A percentile compares a stretch with the other conserved stretches of the same genome.
Evolutionary conservation across 805 yeast species (phyloP).

Genomic region (Wickerhamiella azymoides): DNA sequence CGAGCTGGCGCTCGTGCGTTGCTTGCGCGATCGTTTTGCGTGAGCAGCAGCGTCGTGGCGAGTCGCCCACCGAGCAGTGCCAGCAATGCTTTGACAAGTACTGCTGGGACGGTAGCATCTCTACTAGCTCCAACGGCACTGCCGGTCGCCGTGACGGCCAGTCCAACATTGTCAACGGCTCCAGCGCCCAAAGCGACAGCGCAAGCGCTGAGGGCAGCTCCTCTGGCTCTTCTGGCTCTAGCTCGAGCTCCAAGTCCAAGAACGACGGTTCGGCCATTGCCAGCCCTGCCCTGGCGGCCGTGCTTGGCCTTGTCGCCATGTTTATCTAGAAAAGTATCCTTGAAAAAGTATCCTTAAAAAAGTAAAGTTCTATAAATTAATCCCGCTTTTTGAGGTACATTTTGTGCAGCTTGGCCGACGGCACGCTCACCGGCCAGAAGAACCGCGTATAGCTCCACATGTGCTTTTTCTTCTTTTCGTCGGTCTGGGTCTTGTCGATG

Average conservation of each 20-base stretch:
- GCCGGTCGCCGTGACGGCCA: slow-evolving; percentile 26
- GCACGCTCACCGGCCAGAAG: slow-evolving; percentile 77
- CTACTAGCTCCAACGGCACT: slow-evolving; percentile 2
- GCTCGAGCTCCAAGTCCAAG: not conserved
- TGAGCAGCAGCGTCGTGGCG: slow-evolving; percentile 49
- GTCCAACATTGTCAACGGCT: slow-evolving; percentile 14
- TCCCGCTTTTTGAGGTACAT: slow-evolving; percentile 42
- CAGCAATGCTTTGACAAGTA: slow-evolving; percentile 48
- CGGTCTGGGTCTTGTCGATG: slow-evolving; percentile 30
- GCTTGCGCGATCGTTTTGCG: slow-evolving; percentile 69
- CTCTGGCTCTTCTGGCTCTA: not conserved
- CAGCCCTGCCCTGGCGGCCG: not conserved
- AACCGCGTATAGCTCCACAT: slow-evolving; percentile 73
- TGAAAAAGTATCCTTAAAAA: no score
- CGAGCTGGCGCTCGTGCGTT: slow-evolving; percentile 52
- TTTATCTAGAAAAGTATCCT: not conserved
- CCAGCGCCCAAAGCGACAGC: no score
- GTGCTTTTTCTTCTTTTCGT: slow-evolving; percentile 39
- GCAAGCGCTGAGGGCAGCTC: no score
- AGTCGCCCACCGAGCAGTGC: slow-evolving; percentile 50
- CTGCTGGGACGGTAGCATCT: slow-evolving; percentile 47
- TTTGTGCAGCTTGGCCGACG: slow-evolving; percentile 49
- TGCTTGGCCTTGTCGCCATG: not conserved
- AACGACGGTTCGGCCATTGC: not conserved
- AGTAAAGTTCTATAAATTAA: not conserved